Base-by-base conservation (phyloP, 441 rosid genomes). In the Arabidopsis lyrata region DNA sequence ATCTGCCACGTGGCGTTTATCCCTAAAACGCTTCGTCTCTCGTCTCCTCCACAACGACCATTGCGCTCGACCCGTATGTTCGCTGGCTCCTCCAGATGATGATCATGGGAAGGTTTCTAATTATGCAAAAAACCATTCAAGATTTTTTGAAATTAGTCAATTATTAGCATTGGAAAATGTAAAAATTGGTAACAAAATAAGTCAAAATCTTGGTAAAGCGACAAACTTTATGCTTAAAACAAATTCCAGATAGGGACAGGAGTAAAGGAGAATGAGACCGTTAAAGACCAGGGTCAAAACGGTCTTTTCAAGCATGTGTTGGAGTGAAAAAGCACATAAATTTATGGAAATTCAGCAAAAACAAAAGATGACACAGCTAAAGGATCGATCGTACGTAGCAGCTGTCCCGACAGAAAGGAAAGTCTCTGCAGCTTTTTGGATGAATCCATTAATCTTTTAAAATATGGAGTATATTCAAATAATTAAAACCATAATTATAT, bases 371-470 rank as follows among this genome's bases (percentile, higher is more conserved):
- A 62, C 50, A 70, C 3, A 59, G 24, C 61, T 59, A 60, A 16
- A 64, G 58, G 35, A 73, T 86, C 78, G 48, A 77, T 64, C 72
- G 80, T 64, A 70, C 76, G 81, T 76, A 69, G 69, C 84, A 77
- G 81, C 86, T 78, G 84, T 77, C 90, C 97, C 97, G 97, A 91
- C 97, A 94, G 86, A 87, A 88, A 81, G 95, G 94, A 88, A 68
- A 85, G 80, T 83, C 68, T 67, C 65, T 71, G 88, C 97, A 95
- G 94, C 92, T 84, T 94, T 91, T 86, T 63, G 66, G 60, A 73
- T 73, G 34, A 67, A 60, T 47, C 5, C 53, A 63, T 52, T 68
- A n/a, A 22, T 11, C 31, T 12, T 18, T 18, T 18, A 18, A 18
- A 18, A 18, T 18, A 18, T n/a, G n/a, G n/a, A n/a, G n/a, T 18